Conservation (phyloP, 164 flowering plant genomes). For the Echeveria elegans region DNA sequence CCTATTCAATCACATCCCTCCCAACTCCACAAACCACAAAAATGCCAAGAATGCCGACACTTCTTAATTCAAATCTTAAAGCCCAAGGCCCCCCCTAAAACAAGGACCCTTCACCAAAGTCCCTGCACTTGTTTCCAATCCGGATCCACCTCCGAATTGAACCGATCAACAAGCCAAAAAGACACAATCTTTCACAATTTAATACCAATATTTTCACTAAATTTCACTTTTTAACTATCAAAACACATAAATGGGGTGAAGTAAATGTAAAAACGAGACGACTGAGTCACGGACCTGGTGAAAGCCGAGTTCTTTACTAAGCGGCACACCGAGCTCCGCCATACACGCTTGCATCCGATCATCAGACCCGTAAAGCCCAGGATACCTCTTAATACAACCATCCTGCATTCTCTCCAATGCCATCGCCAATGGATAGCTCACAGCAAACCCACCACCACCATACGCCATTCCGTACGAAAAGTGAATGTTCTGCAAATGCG, state of each 20-base stretch:
- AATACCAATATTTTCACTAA: no score
- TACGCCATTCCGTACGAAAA: conserved; percentile 4
- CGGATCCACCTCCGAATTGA: neutral
- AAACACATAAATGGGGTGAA: conserved; percentile 18
- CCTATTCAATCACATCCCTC: neutral
- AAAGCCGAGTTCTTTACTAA: neutral
- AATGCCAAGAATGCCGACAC: neutral
- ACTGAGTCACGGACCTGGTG: neutral
- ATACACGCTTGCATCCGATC: conserved; percentile 27
- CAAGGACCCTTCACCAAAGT: neutral
- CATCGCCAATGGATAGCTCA: conserved; percentile 57
- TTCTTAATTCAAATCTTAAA: neutral
- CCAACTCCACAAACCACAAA: neutral
- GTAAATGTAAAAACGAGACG: conserved; percentile 9
- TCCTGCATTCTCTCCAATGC: conserved; percentile 35
- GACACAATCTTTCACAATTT: neutral
- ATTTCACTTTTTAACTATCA: conserved; percentile 45
- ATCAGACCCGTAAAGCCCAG: conserved; percentile 68
- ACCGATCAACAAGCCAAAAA: neutral
- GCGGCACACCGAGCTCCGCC: neutral
- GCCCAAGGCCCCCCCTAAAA: neutral
- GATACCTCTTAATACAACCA: conserved; percentile 54
- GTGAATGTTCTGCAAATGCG: neutral
- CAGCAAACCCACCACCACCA: conserved; percentile 90
- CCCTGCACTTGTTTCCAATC: neutral